A percentile compares a stretch with the other conserved stretches of the same genome.
Evolutionary conservation across 23 red algal species (phyloP).

Genomic region (Chondrus crispus): DNA sequence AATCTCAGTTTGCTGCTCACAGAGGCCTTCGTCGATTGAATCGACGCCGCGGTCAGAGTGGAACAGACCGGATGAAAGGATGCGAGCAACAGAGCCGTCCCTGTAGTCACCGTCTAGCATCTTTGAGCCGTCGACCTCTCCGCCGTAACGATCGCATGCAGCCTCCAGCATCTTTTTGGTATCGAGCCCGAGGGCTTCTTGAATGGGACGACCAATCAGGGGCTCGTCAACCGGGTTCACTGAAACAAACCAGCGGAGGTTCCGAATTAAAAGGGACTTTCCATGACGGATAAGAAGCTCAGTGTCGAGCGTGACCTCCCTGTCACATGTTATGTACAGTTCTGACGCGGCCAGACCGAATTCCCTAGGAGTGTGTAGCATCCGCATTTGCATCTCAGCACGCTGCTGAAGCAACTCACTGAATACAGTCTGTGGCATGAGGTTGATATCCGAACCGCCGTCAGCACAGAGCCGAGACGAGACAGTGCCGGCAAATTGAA

Average conservation of each 20-base stretch:
- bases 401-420: neutral
- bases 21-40: neutral
- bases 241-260: neutral
- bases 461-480: neutral
- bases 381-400: conserved; percentile 3
- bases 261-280: neutral
- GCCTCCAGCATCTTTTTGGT: neutral
- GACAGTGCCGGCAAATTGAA: neutral
- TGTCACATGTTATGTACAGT: neutral
- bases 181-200: neutral
- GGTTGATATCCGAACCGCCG: neutral
- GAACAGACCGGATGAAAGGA: neutral
- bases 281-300: conserved; percentile 22
- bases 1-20: neutral
- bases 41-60: neutral
- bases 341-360: neutral
- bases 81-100: neutral
- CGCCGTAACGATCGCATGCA: neutral
- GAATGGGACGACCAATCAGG: conserved; percentile 8
- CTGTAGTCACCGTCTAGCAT: neutral
- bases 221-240: neutral
- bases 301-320: neutral
- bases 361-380: neutral
- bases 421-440: neutral
- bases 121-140: neutral